Percentiles rank a stretch among this genome's conserved stretches.
Evolutionary conservation across 2,329 filamentous ascomycete species (phyloP).

Genomic region (Epichloe coenophiala): DNA sequence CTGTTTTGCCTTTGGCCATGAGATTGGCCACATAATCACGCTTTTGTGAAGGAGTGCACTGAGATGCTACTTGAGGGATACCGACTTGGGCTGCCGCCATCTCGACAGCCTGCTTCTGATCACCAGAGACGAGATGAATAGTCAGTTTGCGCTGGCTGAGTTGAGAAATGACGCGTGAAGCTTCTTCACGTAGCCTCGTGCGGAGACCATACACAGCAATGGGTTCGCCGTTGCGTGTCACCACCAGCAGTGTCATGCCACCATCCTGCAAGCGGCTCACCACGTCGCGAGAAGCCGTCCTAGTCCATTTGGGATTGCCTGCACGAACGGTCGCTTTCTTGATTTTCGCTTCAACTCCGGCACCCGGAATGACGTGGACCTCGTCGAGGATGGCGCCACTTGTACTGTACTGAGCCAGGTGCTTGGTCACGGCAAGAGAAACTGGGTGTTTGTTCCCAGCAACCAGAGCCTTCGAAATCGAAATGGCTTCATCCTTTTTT

Average conservation of each 20-base stretch:
- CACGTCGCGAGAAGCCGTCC: conserved; percentile 10
- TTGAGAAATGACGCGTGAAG: conserved; percentile 27
- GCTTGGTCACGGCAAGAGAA: conserved; percentile 29
- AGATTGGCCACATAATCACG: conserved; percentile 33
- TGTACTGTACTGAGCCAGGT: conserved; percentile 18
- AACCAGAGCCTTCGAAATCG: conserved; percentile 17
- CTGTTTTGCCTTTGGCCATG: conserved; percentile 16
- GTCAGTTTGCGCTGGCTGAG: conserved; percentile 33
- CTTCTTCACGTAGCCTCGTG: conserved; percentile 22
- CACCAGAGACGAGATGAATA: conserved; percentile 44
- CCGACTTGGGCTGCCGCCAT: conserved; percentile 30
- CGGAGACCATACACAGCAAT: conserved; percentile 36
- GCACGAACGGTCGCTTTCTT: conserved; percentile 20
- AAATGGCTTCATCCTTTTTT: conserved; percentile 12
- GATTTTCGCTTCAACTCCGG: conserved; percentile 24
- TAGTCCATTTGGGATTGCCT: conserved; percentile 33
- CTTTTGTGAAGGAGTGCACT: conserved; percentile 40
- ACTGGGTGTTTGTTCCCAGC: conserved; percentile 35
- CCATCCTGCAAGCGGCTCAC: conserved; percentile 9
- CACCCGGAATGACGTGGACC: conserved; percentile 25
- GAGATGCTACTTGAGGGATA: conserved; percentile 27
- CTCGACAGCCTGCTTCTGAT: conserved; percentile 34
- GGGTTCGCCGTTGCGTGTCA: conserved; percentile 15
- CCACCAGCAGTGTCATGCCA: conserved; percentile 15
- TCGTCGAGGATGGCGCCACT: conserved; percentile 9